A percentile compares a stretch with the other conserved stretches of the same genome.
These are phyloP conservation scores for Marasmius oreades DNA, from an alignment of 1,284 basidiomycete species.

Conservation along the genomic window DNA sequence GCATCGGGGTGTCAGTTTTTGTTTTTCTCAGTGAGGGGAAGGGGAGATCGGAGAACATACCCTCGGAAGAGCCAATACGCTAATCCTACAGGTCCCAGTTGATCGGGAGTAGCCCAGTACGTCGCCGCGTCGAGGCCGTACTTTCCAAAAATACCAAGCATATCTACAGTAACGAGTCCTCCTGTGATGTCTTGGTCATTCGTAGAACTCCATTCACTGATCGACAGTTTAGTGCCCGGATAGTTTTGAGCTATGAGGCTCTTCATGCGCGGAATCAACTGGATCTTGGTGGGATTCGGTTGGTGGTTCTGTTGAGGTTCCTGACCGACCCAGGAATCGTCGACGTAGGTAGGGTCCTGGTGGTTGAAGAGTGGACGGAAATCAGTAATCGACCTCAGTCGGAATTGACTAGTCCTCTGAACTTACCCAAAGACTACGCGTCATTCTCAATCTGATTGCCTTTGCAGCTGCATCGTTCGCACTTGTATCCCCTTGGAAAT, in stretches of 20 bases:
- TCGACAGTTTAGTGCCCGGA: constrained; percentile 48
- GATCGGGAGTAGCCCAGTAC: constrained; percentile 44
- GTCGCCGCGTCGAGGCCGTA: constrained; percentile 45
- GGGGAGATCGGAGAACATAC: constrained; percentile 22
- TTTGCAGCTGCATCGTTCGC: constrained; percentile 47
- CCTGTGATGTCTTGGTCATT: constrained; percentile 45
- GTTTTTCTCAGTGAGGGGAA: no score
- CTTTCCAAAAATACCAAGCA: constrained; percentile 44
- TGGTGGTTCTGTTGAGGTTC: constrained; percentile 40
- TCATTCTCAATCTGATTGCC: constrained; percentile 42
- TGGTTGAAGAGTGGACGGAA: constrained; percentile 1
- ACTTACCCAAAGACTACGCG: constrained; percentile 46
- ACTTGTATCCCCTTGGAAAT: constrained; percentile 46
- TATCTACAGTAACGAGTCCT: constrained; percentile 44
- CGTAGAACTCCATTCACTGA: constrained; percentile 44
- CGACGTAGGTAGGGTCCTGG: constrained; percentile 43
- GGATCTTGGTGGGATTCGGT: constrained; percentile 37
- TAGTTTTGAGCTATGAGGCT: constrained; percentile 42
- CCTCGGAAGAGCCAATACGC: constrained; percentile 53
- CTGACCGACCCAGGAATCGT: constrained; percentile 47
- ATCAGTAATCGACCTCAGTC: background rate
- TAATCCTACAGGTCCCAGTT: constrained; percentile 40
- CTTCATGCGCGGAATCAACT: constrained; percentile 45
- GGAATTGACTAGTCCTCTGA: no score
- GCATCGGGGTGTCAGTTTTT: background rate